A percentile compares a stretch with the other conserved stretches of the same genome.
These are phyloP conservation scores for Candida succiphila DNA, from an alignment of 805 yeast species.

Conservation along the genomic window DNA sequence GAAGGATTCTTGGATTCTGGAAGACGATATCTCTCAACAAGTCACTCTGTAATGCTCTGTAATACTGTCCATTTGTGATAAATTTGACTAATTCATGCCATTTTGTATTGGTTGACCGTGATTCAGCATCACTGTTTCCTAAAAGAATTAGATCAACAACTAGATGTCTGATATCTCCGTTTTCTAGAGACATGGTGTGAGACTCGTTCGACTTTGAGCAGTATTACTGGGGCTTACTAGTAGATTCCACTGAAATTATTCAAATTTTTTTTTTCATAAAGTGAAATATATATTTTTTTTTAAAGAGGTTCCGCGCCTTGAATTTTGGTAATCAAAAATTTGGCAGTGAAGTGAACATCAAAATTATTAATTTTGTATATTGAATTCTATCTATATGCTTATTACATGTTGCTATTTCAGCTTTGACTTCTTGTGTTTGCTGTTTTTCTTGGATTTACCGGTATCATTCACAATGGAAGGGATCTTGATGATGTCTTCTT, in stretches of 20 bases:
- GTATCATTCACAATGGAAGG: constrained; percentile 17
- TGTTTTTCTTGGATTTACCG: constrained; percentile 17
- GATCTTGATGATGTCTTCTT: constrained; percentile 22
- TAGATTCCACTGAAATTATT: no score
- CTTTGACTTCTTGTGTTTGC: constrained; percentile 7
- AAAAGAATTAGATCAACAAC: constrained; percentile 11
- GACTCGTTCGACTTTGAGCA: no score
- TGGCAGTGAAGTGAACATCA: no score
- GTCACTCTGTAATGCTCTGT: constrained; percentile 7
- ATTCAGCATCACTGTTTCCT: constrained; percentile 3
- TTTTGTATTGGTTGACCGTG: background rate
- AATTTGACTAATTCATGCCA: constrained; percentile 1
- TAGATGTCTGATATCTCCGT: no score
- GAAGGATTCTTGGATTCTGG: constrained; percentile 3
- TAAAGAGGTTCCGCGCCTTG: no score
- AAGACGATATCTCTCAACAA: constrained; percentile 7
- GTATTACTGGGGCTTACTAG: no score
- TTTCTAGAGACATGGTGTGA: no score
- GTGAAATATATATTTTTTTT: no score
- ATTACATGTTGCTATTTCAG: constrained; percentile 1
- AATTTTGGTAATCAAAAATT: no score
- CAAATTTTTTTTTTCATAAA: no score
- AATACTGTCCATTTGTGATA: constrained; percentile 19
- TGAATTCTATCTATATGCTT: no score
- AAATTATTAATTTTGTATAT: no score